Conservation (phyloP, 345 rosid species). For the Eucalyptus marginata region DNA sequence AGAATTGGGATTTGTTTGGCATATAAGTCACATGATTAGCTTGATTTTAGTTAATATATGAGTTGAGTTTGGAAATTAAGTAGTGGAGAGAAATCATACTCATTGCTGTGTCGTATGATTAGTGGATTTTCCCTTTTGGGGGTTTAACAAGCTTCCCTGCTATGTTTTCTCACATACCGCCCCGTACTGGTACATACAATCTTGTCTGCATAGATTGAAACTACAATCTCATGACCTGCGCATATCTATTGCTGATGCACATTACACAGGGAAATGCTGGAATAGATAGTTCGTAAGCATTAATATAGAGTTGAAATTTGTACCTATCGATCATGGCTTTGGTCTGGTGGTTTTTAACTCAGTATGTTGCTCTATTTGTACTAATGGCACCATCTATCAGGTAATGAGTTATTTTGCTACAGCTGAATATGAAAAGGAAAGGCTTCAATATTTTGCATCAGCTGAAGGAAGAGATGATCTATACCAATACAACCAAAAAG, state of each 20-base stretch:
- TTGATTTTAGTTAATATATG: neutral
- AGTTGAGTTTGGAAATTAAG: neutral
- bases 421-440: slow-evolving; percentile 77
- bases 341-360: neutral
- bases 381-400: slow-evolving; percentile 15
- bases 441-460: slow-evolving; percentile 79
- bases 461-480: slow-evolving; percentile 94
- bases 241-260: neutral
- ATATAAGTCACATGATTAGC: neutral
- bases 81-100: neutral
- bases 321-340: neutral
- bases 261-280: neutral
- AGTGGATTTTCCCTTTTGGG: neutral
- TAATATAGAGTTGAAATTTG: neutral
- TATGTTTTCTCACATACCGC: neutral
- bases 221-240: neutral
- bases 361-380: neutral
- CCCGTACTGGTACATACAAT: neutral
- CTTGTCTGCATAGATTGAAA: neutral
- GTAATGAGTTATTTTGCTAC: slow-evolving; percentile 85
- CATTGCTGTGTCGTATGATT: neutral
- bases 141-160: neutral
- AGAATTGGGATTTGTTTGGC: neutral
- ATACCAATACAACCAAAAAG: slow-evolving; percentile 90
- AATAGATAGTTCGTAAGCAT: neutral